phyloP scores from a whole-genome alignment of 2,329 filamentous ascomycete genomes.

The Aspergillus sojae region DNA sequence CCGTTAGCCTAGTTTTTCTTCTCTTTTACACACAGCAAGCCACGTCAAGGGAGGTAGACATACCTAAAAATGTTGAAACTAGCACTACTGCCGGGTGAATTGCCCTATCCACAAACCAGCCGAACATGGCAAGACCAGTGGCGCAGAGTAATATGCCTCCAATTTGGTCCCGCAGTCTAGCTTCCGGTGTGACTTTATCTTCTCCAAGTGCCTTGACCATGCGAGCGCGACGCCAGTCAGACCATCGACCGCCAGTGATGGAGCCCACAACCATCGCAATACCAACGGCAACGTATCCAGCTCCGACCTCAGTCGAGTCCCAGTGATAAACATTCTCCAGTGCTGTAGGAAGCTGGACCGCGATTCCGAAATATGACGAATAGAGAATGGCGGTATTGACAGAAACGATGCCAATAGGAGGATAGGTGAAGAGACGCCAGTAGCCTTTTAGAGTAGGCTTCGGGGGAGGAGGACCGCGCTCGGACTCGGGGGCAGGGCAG shows the following conservation, averaged over 20 bases:
- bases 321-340: conserved; percentile 21
- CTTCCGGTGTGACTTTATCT: neutral
- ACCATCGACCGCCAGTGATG: neutral
- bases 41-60: neutral
- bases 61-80: neutral
- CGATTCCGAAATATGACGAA: conserved; percentile 20
- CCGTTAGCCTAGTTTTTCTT: neutral
- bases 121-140: neutral
- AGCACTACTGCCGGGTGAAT: neutral
- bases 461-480: conserved; percentile 24
- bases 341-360: conserved; percentile 32
- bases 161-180: neutral
- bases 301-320: neutral
- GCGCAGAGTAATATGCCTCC: neutral
- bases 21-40: too few relatives aligned
- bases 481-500: conserved; percentile 20
- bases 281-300: neutral
- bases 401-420: conserved; percentile 37
- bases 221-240: neutral
- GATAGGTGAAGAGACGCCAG: conserved; percentile 34
- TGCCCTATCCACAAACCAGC: neutral
- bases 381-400: conserved; percentile 38
- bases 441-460: conserved; percentile 32
- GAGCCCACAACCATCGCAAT: neutral
- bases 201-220: neutral